A percentile compares a stretch with the other conserved stretches of the same genome.
These are phyloP conservation scores for Apium graveolens DNA, from an alignment of 129 eudicot genomes.

Conservation along the genomic window DNA sequence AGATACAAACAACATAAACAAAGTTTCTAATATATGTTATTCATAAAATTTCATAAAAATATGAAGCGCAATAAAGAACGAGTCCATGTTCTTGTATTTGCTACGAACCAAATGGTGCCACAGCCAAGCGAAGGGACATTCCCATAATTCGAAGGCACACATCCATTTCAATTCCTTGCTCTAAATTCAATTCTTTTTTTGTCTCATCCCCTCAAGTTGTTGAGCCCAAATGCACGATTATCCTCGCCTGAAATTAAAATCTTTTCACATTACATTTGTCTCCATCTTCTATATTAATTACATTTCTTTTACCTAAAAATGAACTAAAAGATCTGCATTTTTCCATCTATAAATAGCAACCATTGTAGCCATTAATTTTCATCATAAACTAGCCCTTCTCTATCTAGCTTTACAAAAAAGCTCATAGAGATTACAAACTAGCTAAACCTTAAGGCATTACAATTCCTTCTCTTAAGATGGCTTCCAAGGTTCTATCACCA, in stretches of 20 bases:
- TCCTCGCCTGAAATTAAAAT: background rate
- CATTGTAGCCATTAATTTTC: background rate
- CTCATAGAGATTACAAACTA: constrained; percentile 11
- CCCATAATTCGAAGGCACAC: background rate
- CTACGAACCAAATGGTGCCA: no score
- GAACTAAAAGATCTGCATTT: background rate
- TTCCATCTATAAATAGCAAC: constrained; percentile 1
- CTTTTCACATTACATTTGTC: background rate
- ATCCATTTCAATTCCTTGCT: background rate
- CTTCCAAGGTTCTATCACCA: background rate
- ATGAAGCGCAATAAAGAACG: no score
- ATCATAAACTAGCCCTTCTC: background rate
- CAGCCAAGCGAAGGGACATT: no score
- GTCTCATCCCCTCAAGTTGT: constrained; percentile 8
- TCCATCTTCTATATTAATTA: background rate
- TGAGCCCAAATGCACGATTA: background rate
- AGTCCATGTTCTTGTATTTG: no score
- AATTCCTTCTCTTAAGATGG: constrained; percentile 1
- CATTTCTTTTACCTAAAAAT: background rate
- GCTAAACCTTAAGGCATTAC: background rate
- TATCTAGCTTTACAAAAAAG: background rate
- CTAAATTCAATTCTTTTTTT: background rate
- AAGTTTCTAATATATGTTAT: no score
- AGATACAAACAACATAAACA: no score
- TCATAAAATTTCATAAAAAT: no score